Evolutionary conservation across 2,329 filamentous ascomycete species (phyloP).

Genomic region (Colletotrichum nymphaeae): DNA sequence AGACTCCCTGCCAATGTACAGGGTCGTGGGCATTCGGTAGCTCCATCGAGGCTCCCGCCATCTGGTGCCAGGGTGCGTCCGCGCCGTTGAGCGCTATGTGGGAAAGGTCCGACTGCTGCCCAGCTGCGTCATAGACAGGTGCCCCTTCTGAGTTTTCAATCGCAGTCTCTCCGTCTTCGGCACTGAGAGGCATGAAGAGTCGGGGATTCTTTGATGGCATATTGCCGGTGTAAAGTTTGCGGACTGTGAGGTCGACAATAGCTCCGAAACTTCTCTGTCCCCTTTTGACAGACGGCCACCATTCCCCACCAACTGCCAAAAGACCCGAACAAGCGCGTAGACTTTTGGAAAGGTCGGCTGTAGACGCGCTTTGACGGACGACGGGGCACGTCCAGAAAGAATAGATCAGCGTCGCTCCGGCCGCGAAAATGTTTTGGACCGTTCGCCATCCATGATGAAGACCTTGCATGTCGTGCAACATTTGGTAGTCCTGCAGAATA

Average conservation of each 20-base stretch:
- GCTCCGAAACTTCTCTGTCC: slow-evolving; percentile 45
- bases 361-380: slow-evolving; percentile 40
- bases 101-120: background rate
- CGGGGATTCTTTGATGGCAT: slow-evolving; percentile 28
- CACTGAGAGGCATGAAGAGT: background rate
- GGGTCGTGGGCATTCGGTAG: slow-evolving; percentile 1
- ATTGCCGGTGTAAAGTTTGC: slow-evolving; percentile 32
- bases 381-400: slow-evolving; percentile 48
- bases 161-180: background rate
- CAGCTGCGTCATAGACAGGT: background rate
- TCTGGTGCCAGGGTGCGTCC: slow-evolving; percentile 19
- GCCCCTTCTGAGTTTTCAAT: background rate
- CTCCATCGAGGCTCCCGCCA: slow-evolving; percentile 2
- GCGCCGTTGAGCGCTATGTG: slow-evolving; percentile 6
- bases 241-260: slow-evolving; percentile 43
- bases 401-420: slow-evolving; percentile 51
- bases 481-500: slow-evolving; percentile 44
- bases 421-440: slow-evolving; percentile 51
- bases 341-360: slow-evolving; percentile 33
- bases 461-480: slow-evolving; percentile 43
- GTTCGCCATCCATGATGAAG: slow-evolving; percentile 49
- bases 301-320: slow-evolving; percentile 51
- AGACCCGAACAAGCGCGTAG: slow-evolving; percentile 48
- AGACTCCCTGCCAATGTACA: slow-evolving; percentile 22
- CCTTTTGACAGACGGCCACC: slow-evolving; percentile 51